Conservation (phyloP, 2,329 filamentous ascomycete genomes). For the Colletotrichum sp. region DNA sequence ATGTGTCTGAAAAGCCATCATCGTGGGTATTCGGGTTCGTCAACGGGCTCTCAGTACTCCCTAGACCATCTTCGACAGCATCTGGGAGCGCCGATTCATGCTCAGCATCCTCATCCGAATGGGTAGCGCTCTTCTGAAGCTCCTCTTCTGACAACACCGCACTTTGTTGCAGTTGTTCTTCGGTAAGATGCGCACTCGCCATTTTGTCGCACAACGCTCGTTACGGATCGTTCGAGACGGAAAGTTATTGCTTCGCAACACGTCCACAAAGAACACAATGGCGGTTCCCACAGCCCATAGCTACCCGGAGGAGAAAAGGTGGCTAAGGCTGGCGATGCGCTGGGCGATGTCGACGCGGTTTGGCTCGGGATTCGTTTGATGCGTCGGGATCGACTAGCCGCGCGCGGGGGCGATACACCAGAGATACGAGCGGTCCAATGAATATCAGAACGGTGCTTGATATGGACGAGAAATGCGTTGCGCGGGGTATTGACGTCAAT, state of each 20-base stretch:
- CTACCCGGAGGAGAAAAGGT: not conserved
- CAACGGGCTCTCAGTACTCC: constrained; percentile 16
- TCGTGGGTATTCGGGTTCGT: not conserved
- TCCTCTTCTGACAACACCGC: constrained; percentile 56
- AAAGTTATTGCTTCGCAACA: not conserved
- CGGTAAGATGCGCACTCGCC: constrained; percentile 58
- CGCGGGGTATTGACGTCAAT: not conserved
- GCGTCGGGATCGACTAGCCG: not conserved
- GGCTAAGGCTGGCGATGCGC: not conserved
- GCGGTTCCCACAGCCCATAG: constrained; percentile 4
- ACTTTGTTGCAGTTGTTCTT: constrained; percentile 64
- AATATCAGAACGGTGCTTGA: not conserved
- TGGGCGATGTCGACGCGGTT: not conserved
- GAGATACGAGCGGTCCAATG: not conserved
- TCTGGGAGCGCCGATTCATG: constrained; percentile 36
- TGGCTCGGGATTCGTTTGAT: not conserved
- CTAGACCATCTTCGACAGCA: constrained; percentile 24
- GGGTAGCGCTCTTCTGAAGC: constrained; percentile 49
- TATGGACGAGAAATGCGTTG: not conserved
- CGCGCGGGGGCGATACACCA: not conserved
- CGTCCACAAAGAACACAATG: not conserved
- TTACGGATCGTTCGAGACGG: not conserved
- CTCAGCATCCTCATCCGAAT: constrained; percentile 52
- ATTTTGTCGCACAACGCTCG: constrained; percentile 32
- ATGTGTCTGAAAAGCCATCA: constrained; percentile 1